Percentiles rank a stretch among this genome's conserved stretches.
phyloP scores from a whole-genome alignment of 495 filamentous ascomycete genomes.

The Penicillium silybi region DNA sequence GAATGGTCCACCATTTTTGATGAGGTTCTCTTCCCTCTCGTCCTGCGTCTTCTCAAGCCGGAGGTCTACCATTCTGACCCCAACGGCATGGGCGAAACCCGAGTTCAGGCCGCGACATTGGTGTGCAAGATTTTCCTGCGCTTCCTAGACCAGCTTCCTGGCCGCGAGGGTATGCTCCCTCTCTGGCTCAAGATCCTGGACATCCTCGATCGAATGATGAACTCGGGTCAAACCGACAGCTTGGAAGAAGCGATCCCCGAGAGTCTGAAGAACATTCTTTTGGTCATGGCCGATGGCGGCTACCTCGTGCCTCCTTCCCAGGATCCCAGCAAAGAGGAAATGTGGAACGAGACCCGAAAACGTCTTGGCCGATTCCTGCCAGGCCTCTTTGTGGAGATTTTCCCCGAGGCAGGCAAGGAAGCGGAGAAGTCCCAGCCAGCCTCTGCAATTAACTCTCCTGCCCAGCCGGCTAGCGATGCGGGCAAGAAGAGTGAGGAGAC shows the following conservation, averaged over 20 bases:
- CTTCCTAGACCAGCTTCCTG: constrained; percentile 78
- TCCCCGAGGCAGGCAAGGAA: constrained; percentile 34
- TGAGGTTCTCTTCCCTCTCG: constrained; percentile 93
- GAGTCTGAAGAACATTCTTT: constrained; percentile 90
- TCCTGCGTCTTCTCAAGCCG: constrained; percentile 82
- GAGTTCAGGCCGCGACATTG: constrained; percentile 85
- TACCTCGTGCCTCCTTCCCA: constrained; percentile 67
- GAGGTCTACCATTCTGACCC: constrained; percentile 93
- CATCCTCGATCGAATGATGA: constrained; percentile 95
- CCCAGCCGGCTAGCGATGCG: constrained; percentile 6
- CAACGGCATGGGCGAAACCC: constrained; percentile 89
- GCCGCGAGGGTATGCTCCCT: constrained; percentile 88
- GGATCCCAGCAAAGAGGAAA: constrained; percentile 43
- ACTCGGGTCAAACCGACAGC: constrained; percentile 88
- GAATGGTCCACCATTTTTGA: constrained; percentile 96
- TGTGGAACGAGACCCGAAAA: constrained; percentile 72
- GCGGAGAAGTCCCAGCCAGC: constrained; percentile 19
- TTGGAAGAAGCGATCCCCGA: constrained; percentile 94
- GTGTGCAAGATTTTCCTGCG: constrained; percentile 95
- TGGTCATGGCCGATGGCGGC: constrained; percentile 91
- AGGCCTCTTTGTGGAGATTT: constrained; percentile 55
- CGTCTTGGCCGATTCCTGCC: constrained; percentile 88
- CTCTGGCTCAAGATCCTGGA: constrained; percentile 91
- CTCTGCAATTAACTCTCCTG: constrained; percentile 21
- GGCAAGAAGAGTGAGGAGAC: constrained; percentile 13